Percentiles rank a stretch among this genome's conserved stretches.
phyloP scores from a whole-genome alignment of 2,329 filamentous ascomycete species.

The Magnaporthiopsis rhizophila region DNA sequence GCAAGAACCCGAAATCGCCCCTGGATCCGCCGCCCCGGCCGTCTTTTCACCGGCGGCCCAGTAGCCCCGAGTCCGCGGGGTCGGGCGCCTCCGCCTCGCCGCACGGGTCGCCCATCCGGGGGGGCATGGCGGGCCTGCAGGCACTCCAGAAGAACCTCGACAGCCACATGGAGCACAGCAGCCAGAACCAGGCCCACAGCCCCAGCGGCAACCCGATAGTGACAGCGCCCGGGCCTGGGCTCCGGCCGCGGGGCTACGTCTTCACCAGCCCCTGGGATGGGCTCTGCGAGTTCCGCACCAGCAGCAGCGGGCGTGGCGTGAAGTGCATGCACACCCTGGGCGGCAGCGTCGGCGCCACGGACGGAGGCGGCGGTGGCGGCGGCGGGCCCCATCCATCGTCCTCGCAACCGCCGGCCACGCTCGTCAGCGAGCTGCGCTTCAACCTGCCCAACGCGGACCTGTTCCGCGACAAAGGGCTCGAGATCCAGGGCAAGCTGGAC shows the following conservation, averaged over 20 bases:
- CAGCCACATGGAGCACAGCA: background rate
- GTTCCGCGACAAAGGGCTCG: slow-evolving; percentile 22
- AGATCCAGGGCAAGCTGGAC: slow-evolving; percentile 27
- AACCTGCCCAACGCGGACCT: slow-evolving; percentile 62
- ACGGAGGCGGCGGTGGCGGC: slow-evolving; percentile 15
- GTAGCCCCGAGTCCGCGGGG: slow-evolving; percentile 25
- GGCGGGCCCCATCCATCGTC: slow-evolving; percentile 14
- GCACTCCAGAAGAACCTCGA: slow-evolving; percentile 4
- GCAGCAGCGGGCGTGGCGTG: slow-evolving; percentile 64
- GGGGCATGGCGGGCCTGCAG: background rate
- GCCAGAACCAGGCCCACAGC: background rate
- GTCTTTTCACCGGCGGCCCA: slow-evolving; percentile 21
- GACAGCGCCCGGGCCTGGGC: slow-evolving; percentile 36
- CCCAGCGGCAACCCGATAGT: slow-evolving; percentile 17
- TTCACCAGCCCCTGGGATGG: slow-evolving; percentile 85
- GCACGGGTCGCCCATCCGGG: background rate
- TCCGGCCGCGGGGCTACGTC: slow-evolving; percentile 58
- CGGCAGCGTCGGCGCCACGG: slow-evolving; percentile 18
- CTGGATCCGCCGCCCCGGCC: slow-evolving; percentile 7
- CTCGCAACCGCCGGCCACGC: slow-evolving; percentile 24
- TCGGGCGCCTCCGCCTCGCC: slow-evolving; percentile 21
- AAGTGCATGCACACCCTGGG: slow-evolving; percentile 64
- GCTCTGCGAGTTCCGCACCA: slow-evolving; percentile 76
- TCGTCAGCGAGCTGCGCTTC: slow-evolving; percentile 80
- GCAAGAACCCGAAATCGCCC: background rate